phyloP scores from a whole-genome alignment of 768 basidiomycete species.

The Clavaria fumosa region DNA sequence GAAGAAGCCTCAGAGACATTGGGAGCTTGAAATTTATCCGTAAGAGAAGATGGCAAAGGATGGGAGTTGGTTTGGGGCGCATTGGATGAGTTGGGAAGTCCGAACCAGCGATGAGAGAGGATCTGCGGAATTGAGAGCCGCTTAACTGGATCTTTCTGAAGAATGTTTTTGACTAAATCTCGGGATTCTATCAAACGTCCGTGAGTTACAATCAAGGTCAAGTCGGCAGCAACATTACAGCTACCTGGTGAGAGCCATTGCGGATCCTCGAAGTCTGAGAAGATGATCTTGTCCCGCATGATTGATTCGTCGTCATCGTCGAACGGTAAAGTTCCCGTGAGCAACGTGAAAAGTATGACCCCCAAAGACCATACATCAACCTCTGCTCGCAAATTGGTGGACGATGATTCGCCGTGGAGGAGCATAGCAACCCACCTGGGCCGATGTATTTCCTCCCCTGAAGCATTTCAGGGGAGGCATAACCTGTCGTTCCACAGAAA shows the following conservation, averaged over 20 bases:
- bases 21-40: too few relatives aligned
- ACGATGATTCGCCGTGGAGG: background rate
- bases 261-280: constrained; percentile 82
- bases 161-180: constrained; percentile 60
- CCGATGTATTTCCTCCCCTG: constrained; percentile 81
- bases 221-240: constrained; percentile 8
- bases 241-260: constrained; percentile 80
- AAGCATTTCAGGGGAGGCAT: constrained; percentile 89
- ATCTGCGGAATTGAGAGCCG: constrained; percentile 77
- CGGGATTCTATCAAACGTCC: constrained; percentile 50
- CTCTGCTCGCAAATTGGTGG: constrained; percentile 33
- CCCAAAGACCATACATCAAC: constrained; percentile 95
- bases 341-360: constrained; percentile 76
- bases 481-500: constrained; percentile 88
- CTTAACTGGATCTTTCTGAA: constrained; percentile 60
- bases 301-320: constrained; percentile 76
- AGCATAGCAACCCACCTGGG: constrained; percentile 40
- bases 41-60: too few relatives aligned
- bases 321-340: constrained; percentile 82
- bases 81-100: constrained; percentile 10
- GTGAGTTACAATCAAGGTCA: constrained; percentile 5
- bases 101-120: constrained; percentile 79
- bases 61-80: too few relatives aligned
- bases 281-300: constrained; percentile 75
- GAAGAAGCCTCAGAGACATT: too few relatives aligned